Conservation (phyloP, 495 filamentous ascomycete genomes). For the Diplogelasinospora grovesii region DNA sequence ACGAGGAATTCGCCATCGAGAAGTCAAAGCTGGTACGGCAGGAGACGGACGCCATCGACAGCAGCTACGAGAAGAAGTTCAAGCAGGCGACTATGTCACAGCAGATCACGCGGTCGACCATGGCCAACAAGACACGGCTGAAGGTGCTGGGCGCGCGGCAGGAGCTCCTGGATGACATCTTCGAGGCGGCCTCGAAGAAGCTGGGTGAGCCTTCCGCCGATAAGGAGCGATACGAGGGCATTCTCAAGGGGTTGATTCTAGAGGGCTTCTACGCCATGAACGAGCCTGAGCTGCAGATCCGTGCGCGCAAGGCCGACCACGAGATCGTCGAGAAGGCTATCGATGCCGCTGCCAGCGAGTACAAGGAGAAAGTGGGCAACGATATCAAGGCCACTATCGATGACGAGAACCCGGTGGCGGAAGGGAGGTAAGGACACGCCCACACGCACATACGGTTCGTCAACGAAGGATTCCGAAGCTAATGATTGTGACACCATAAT, state of each 20-base stretch:
- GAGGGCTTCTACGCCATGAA: conserved; percentile 85
- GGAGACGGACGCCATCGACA: conserved; percentile 89
- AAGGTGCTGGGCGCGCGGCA: conserved; percentile 79
- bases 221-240: conserved; percentile 61
- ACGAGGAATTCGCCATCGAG: conserved; percentile 97
- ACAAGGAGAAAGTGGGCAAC: conserved; percentile 66
- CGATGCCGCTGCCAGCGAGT: conserved; percentile 67
- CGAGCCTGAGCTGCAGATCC: conserved; percentile 67
- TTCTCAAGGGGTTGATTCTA: conserved; percentile 73
- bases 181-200: conserved; percentile 65
- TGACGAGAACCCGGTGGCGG: conserved; percentile 70
- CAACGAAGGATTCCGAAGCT: background rate
- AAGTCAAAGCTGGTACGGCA: conserved; percentile 96
- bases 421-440: conserved; percentile 67
- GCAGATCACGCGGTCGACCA: conserved; percentile 90
- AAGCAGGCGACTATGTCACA: conserved; percentile 95
- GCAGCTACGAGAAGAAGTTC: conserved; percentile 91
- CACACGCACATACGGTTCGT: too few species aligned
- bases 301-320: conserved; percentile 73
- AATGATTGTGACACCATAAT: background rate
- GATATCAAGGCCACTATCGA: conserved; percentile 57
- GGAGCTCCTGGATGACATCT: conserved; percentile 86
- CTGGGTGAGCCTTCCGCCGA: conserved; percentile 61
- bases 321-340: conserved; percentile 67
- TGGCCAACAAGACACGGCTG: conserved; percentile 90